Base-by-base conservation (phyloP, 1,284 basidiomycete species). In the Melampsora americana region DNA sequence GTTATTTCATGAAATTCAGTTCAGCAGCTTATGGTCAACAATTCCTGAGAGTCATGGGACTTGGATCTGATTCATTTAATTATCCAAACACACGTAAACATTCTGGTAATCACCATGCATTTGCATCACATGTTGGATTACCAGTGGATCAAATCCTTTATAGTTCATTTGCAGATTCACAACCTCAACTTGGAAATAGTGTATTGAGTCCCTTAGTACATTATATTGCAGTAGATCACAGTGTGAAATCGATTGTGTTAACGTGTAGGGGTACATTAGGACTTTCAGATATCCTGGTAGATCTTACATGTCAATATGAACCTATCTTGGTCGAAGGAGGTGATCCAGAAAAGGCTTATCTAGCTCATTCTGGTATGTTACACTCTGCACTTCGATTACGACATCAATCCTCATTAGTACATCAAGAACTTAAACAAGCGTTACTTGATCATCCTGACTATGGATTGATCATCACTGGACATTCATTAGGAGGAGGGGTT, bases 281-380 rank as follows among this genome's bases (percentile, higher is more conserved):
- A 26, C 80, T 86, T 0, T 84, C 84, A 14, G 86, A 86, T 78
- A 83, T 86, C 18, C 82, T 86, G n/a, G 84, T 85, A 56, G 86
- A 86, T 78, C 82, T 86, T 3, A 86, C 84, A 0, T 86, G 85
- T 80, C 82, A 83, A 44, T 86, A 85, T 78, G 82, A 83, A 77
- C 79, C 81, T 2, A 84, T 86, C 62, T 69, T 78, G 1, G 80
- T 86, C 7, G 83, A 83, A 1, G 82, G 83, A 30, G 85, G 81
- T 3, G 81, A 83, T 60, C 81, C 83, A 0, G 75, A 81, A 14
- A 83, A 77, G 2, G 78, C 79, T 0, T 86, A 86, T 79, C 82
- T 83, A 60, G 85, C 84, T 26, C 86, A 86, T 77, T 80, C 82
- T n/a, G 86, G 86, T 30, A 86, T 86, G 85, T 82, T 84, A 28